A percentile compares a stretch with the other conserved stretches of the same genome.
phyloP scores from a whole-genome alignment of 108 stramenopile species.

The Nitzschia sp. region DNA sequence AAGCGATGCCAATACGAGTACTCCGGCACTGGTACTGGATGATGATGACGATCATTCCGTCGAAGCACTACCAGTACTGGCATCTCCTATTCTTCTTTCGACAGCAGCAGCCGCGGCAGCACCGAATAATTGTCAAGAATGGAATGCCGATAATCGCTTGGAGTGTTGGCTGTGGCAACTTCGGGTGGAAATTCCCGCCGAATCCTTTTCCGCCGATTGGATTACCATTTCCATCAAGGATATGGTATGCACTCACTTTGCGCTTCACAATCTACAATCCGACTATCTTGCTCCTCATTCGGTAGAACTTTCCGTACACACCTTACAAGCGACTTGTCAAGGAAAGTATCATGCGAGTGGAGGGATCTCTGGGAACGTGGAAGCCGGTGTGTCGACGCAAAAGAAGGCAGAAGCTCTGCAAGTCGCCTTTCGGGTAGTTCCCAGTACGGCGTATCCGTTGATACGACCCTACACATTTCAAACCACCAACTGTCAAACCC shows the following conservation, averaged over 20 bases:
- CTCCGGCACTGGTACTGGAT: neutral
- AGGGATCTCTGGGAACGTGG: constrained; percentile 46
- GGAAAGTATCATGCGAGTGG: constrained; percentile 60
- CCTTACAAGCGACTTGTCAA: constrained; percentile 41
- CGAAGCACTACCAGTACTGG: too few relatives aligned
- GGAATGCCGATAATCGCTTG: constrained; percentile 53
- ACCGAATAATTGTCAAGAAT: constrained; percentile 10
- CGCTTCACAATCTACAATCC: constrained; percentile 16
- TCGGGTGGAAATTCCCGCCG: constrained; percentile 47
- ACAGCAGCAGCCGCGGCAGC: neutral
- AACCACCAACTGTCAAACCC: constrained; percentile 29
- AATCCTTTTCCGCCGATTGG: constrained; percentile 40
- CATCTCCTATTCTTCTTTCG: too few relatives aligned
- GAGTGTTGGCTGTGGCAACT: constrained; percentile 71
- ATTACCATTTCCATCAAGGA: constrained; percentile 48
- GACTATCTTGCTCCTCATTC: constrained; percentile 6
- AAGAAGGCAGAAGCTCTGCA: neutral
- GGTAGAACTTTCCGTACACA: neutral
- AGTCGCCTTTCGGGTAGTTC: neutral
- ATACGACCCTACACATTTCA: constrained; percentile 8
- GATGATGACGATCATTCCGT: neutral
- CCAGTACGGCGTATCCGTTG: neutral
- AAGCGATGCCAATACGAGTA: too few relatives aligned
- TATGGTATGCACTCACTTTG: constrained; percentile 57
- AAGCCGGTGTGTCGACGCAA: constrained; percentile 27